Evolutionary conservation across 2,329 filamentous ascomycete species (phyloP).

Genomic region (Pseudogymnoascus sp.): DNA sequence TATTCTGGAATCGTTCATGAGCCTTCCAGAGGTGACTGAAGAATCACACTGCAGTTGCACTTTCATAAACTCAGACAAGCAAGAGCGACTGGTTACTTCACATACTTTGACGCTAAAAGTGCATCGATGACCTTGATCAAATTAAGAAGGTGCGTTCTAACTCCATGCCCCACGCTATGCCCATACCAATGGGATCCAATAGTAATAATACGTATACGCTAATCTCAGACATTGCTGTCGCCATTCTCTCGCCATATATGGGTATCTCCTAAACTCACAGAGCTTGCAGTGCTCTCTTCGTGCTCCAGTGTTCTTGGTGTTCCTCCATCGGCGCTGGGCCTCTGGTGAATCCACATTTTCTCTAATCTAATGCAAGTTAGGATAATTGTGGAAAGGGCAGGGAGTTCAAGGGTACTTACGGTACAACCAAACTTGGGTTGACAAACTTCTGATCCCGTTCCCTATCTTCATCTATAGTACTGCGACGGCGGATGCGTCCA

Average conservation of each 20-base stretch:
- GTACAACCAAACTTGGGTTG: slow-evolving; percentile 63
- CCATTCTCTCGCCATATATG: slow-evolving; percentile 39
- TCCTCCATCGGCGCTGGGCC: not conserved
- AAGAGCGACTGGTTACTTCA: not conserved
- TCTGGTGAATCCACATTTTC: slow-evolving; percentile 53
- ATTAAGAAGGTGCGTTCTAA: slow-evolving; percentile 1
- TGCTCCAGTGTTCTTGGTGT: not conserved
- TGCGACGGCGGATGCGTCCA: slow-evolving; percentile 28
- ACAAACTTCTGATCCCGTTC: slow-evolving; percentile 64
- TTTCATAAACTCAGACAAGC: not conserved
- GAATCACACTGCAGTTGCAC: not conserved
- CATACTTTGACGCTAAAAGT: not conserved
- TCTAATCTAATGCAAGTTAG: slow-evolving; percentile 42
- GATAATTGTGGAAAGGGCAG: slow-evolving; percentile 12
- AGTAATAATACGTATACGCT: not conserved
- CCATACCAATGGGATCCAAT: not conserved
- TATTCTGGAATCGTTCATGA: not conserved
- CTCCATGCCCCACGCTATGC: not conserved
- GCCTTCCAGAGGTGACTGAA: not conserved
- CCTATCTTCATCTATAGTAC: slow-evolving; percentile 62
- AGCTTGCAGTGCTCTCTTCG: slow-evolving; percentile 34
- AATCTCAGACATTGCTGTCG: slow-evolving; percentile 25
- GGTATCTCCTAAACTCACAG: slow-evolving; percentile 41
- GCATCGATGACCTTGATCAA: not conserved
- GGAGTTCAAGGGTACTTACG: slow-evolving; percentile 41